These are phyloP conservation scores for Sequoiadendron giganteum DNA, from an alignment of 75 land plant species.

Conservation along the genomic window DNA sequence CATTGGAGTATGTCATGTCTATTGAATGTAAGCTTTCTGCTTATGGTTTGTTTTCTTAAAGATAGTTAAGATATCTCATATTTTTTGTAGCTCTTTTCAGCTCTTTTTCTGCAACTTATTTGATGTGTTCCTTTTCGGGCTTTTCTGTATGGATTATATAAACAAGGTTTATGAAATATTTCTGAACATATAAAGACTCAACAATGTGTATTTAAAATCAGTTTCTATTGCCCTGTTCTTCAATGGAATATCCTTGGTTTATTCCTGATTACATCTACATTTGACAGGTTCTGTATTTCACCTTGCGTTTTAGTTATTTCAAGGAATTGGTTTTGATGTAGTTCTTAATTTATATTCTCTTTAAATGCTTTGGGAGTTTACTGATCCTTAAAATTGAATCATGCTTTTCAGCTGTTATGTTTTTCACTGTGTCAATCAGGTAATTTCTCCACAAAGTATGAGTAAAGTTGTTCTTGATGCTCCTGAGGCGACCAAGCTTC, in stretches of 20 bases:
- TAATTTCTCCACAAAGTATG: conserved; percentile 85
- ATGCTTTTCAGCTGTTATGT: background rate
- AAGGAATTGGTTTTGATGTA: background rate
- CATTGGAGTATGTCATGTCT: background rate
- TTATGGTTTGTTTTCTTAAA: background rate
- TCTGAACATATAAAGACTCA: background rate
- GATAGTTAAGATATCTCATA: background rate
- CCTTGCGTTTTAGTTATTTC: background rate
- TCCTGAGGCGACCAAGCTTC: conserved; percentile 63
- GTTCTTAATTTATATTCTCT: background rate
- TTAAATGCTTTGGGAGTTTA: background rate
- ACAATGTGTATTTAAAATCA: background rate
- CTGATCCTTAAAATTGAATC: background rate
- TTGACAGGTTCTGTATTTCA: background rate
- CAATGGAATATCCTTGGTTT: background rate
- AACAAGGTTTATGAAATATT: background rate
- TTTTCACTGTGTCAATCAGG: conserved; percentile 35
- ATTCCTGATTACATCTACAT: background rate
- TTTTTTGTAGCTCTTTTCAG: background rate
- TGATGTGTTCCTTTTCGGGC: background rate
- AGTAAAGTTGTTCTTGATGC: conserved; percentile 85
- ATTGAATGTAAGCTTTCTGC: background rate
- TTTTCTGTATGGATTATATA: background rate
- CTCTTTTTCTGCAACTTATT: background rate
- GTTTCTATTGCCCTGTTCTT: background rate